Evolutionary conservation across 345 rosid species (phyloP).

Genomic region (Citrus mangshanensis): DNA sequence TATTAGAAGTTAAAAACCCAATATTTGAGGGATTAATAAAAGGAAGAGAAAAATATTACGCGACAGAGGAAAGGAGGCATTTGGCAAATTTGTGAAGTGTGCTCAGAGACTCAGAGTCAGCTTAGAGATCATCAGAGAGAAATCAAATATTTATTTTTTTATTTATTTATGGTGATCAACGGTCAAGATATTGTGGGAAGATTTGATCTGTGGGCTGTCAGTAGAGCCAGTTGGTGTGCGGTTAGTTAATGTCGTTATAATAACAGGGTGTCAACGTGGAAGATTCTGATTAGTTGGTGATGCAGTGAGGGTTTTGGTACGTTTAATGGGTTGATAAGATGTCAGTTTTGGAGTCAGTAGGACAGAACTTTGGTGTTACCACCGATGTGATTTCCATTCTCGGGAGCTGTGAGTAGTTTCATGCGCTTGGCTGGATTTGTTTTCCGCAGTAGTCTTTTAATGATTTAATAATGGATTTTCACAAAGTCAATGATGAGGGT

Average conservation of each 20-base stretch:
- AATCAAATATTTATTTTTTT: background rate
- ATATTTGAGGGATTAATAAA: background rate
- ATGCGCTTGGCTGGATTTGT: background rate
- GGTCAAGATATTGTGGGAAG: slow-evolving; percentile 21
- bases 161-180: slow-evolving; percentile 3
- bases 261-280: background rate
- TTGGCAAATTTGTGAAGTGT: slow-evolving; percentile 6
- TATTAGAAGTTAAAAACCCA: background rate
- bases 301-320: background rate
- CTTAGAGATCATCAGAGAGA: background rate
- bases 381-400: background rate
- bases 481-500: background rate
- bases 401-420: background rate
- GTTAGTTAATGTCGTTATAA: slow-evolving; percentile 36
- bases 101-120: background rate
- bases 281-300: background rate
- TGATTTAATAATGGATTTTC: background rate
- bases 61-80: background rate
- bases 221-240: slow-evolving; percentile 6
- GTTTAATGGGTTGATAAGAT: background rate
- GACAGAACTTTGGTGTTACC: background rate
- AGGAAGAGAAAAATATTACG: background rate
- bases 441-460: background rate
- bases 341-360: background rate
- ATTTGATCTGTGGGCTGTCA: background rate